Evolutionary conservation across 257 asterid species (phyloP).

Genomic region (Solanum tacnaense): DNA sequence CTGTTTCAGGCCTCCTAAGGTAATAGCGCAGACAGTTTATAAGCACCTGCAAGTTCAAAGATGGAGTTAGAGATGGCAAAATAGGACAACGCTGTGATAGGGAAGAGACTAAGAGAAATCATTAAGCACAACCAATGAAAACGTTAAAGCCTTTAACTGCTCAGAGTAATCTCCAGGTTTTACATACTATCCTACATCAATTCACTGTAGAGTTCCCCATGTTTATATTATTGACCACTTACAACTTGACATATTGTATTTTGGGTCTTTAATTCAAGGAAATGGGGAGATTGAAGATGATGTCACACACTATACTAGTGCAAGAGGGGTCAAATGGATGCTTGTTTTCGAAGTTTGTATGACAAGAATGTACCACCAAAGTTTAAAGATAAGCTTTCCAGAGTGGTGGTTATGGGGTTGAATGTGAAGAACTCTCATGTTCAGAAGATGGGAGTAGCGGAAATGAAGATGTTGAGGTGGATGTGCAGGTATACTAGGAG

Average conservation of each 20-base stretch:
- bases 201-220: neutral
- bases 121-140: neutral
- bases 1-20: conserved; percentile 82
- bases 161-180: neutral
- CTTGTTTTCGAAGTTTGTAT: neutral
- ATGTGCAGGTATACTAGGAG: neutral
- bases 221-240: neutral
- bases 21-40: conserved; percentile 81
- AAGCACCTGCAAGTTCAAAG: conserved; percentile 52
- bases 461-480: neutral
- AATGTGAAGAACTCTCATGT: neutral
- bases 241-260: neutral
- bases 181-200: neutral
- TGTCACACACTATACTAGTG: neutral
- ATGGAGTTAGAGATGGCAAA: neutral
- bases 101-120: neutral
- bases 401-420: neutral
- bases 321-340: neutral
- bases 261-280: neutral
- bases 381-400: neutral
- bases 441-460: neutral
- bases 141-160: neutral
- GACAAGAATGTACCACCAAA: neutral
- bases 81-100: neutral
- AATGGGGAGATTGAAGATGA: neutral